Evolutionary conservation across 2,329 filamentous ascomycete genomes (phyloP), one percentile per base, ranked within the genome.

Genomic region (Fonsecaea pedrosoi): DNA sequence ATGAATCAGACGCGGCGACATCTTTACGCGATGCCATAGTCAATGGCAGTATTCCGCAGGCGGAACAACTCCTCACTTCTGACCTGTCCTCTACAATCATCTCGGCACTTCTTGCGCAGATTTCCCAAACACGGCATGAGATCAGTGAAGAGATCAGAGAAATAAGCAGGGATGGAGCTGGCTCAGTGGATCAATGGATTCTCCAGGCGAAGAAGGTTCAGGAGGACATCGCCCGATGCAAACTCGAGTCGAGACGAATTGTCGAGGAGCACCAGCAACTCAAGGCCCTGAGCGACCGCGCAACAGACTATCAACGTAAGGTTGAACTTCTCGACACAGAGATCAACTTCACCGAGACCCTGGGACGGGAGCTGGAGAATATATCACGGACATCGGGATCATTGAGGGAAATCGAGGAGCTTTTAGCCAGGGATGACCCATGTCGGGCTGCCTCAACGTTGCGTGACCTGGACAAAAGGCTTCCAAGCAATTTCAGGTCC

Each of bases 171-270:
- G 88, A 92, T 71, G 90, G 89, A 18, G 90, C 89, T 64, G 86
- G 89, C 45, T 90, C 96, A 74, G 90, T 97, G 59, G 90, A 92
- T 75, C 86, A 89, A 60, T 98, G 94, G 94, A 91, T 96, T 64
- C 81, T 84, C 60, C 92, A 95, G 77, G 92, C 94, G 56, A 92
- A 92, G 78, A 87, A 89, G 60, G 86, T 97, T 7, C 92, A 96
- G 77, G 86, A 89, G 69, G 94, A 97, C 75, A 94, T 97, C 71
- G 87, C 92, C 73, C 86, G 87, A 55, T 94, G 92, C 30, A 90
- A 92, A 74, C 85, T 87, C 15, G 89, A 93, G 40, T 93, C 94
- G 25, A 89, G 89, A 74, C 89, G 93, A 65, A 96, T 98, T 66
- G 86, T 94, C 4, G 86, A 89, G 54, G 87, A 92, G 73, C 89